Percentiles rank a stretch among this genome's conserved stretches.
Evolutionary conservation across 305 asterid species (phyloP).

Genomic region (Solanum hybrid): DNA sequence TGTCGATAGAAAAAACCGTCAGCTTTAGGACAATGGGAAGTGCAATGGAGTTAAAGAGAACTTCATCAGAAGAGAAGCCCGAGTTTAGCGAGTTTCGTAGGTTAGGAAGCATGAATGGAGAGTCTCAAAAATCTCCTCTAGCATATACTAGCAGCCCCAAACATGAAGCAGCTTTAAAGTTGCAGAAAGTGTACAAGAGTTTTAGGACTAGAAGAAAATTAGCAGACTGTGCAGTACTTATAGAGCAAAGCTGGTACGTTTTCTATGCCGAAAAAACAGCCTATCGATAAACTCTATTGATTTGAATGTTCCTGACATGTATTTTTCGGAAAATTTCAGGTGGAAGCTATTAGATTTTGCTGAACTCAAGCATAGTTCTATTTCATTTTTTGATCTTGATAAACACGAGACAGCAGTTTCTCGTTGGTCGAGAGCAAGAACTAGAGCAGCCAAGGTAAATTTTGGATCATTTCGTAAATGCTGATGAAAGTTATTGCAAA

Average conservation of each 20-base stretch:
- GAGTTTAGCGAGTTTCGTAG: constrained; percentile 3
- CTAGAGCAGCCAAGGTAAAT: constrained; percentile 82
- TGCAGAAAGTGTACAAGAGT: constrained; percentile 82
- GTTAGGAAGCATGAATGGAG: background rate
- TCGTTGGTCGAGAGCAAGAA: constrained; percentile 92
- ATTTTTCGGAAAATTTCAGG: constrained; percentile 5
- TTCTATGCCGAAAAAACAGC: background rate
- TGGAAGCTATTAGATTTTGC: constrained; percentile 91
- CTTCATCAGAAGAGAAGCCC: constrained; percentile 21
- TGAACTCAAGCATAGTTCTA: constrained; percentile 84
- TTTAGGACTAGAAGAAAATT: constrained; percentile 67
- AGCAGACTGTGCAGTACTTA: constrained; percentile 82
- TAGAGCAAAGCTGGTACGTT: constrained; percentile 58
- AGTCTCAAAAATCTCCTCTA: constrained; percentile 11
- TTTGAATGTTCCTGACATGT: background rate
- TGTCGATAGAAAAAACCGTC: constrained; percentile 15
- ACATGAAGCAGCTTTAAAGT: constrained; percentile 62
- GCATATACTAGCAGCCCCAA: constrained; percentile 39
- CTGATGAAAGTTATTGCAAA: background rate
- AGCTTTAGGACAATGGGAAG: constrained; percentile 7
- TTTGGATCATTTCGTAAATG: background rate
- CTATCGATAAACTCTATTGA: background rate
- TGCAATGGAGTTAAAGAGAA: constrained; percentile 1
- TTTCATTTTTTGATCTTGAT: constrained; percentile 71
- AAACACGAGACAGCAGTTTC: constrained; percentile 85